Base-by-base conservation (phyloP, 352 stramenopile species). In the Sclerospora graminicola region DNA sequence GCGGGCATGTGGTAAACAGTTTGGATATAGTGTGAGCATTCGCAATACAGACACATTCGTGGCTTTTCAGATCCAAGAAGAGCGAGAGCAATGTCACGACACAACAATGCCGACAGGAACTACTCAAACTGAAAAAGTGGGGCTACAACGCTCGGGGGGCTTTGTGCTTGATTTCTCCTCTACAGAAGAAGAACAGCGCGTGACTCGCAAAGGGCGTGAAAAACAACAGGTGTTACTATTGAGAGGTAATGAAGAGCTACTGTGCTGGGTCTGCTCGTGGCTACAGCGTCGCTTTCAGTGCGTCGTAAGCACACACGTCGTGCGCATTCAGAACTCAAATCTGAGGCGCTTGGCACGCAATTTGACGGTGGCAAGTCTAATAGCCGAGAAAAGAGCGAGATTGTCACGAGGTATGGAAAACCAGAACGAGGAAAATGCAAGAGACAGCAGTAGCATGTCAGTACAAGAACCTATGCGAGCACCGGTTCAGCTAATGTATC, bases 201-300 rank as follows among this genome's bases (percentile, higher is more conserved):
- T 21, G 13, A 52, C 62, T 18, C 60, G 60, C 45, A 63, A 59
- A 52, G 52, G 50, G 28, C 57, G 63, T 11, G 70, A 85, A 40
- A 50, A 29, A 34, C 55, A 82, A 40, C 60, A 83, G 26, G 63
- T 85, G 20, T 34, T 88, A 32, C 54, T 88, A 38, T 39, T 85
- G 24, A 61, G 68, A 30, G 75, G 75, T 47, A 50, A 77, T 20
- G 66, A 78, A 43, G 53, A 73, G 32, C 58, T 88, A 15, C 39
- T 88, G 14, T 43, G 47, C 8, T 74, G 63, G 57, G 49, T 65
- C 9, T 82, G 75, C 36, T 63, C 56, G 11, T 88, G 75, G 75
- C 36, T 88, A 36, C 75, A 88, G 52, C 72, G 60, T 16, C 69
- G 66, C 52, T 88, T 84, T 49, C 75, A 88, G 49, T 85, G 75